phyloP scores from a whole-genome alignment of 1,139 yeast genomes.

The Candida tropicalis region DNA sequence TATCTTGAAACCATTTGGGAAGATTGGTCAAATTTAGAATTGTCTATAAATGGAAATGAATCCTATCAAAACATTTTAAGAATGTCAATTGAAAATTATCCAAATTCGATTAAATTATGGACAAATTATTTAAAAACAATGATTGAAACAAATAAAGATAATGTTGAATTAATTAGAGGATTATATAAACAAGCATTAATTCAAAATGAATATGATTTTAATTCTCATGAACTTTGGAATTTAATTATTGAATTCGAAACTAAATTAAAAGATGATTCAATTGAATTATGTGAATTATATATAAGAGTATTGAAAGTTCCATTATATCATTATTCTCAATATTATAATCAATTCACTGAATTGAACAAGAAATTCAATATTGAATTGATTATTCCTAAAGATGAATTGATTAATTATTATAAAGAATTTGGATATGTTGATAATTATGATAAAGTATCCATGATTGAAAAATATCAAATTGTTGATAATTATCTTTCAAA shows the following conservation, averaged over 20 bases:
- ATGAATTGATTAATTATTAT: constrained; percentile 23
- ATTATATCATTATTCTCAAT: constrained; percentile 69
- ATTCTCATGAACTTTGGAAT: constrained; percentile 71
- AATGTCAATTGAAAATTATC: constrained; percentile 52
- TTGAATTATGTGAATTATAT: constrained; percentile 39
- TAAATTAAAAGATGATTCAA: constrained; percentile 23
- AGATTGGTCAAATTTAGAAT: constrained; percentile 56
- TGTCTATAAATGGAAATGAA: constrained; percentile 55
- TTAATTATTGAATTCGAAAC: constrained; percentile 53
- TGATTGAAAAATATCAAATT: constrained; percentile 36
- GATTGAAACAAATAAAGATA: constrained; percentile 26
- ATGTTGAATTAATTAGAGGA: constrained; percentile 27
- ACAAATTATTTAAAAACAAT: constrained; percentile 59
- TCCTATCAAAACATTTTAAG: constrained; percentile 50
- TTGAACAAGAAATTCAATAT: constrained; percentile 38
- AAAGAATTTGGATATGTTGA: constrained; percentile 23
- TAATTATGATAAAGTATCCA: constrained; percentile 26
- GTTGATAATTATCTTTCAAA: constrained; percentile 45
- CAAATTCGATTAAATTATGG: constrained; percentile 68
- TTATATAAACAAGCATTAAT: constrained; percentile 43
- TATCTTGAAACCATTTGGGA: constrained; percentile 62
- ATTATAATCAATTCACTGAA: constrained; percentile 53
- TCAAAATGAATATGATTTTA: constrained; percentile 56
- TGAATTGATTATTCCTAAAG: constrained; percentile 32
- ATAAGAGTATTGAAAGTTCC: constrained; percentile 54